phyloP scores from a whole-genome alignment of 306 rosid species.

The Fagus sylvatica region DNA sequence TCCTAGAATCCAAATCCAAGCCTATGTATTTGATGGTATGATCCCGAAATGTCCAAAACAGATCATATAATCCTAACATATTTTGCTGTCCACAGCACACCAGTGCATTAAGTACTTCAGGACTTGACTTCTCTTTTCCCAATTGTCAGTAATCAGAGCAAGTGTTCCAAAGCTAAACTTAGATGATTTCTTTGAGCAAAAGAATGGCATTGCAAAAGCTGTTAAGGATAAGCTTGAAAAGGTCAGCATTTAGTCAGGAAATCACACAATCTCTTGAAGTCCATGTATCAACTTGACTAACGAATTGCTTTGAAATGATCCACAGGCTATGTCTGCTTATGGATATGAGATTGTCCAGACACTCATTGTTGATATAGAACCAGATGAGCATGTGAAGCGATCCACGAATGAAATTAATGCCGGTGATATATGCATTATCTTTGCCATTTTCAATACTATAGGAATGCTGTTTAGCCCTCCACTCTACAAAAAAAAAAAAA shows the following conservation, averaged over 20 bases:
- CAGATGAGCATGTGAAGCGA: conserved; percentile 56
- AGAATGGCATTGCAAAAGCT: conserved; percentile 61
- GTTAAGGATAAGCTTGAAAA: conserved; percentile 72
- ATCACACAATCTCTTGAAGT: background rate
- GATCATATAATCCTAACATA: background rate
- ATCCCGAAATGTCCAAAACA: background rate
- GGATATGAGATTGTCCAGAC: conserved; percentile 73
- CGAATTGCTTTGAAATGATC: conserved; percentile 10
- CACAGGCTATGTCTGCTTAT: conserved; percentile 63
- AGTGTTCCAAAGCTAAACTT: conserved; percentile 63
- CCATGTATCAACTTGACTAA: background rate
- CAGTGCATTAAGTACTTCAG: background rate
- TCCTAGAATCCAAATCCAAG: conserved; percentile 61
- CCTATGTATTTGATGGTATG: conserved; percentile 75
- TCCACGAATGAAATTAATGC: conserved; percentile 81
- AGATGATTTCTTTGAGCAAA: conserved; percentile 68
- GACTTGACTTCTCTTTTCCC: background rate
- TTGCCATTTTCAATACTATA: background rate
- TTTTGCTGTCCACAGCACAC: background rate
- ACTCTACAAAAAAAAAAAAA: too few relatives aligned
- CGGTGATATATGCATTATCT: conserved; percentile 31
- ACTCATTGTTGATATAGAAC: conserved; percentile 65
- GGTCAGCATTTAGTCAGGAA: conserved; percentile 27
- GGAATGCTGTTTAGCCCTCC: too few relatives aligned
- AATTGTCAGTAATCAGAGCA: conserved; percentile 56